Percentiles rank a stretch among this genome's conserved stretches.
These are phyloP conservation scores for Apophysomyces trapeziformis DNA, from an alignment of 371 early-diverging fungal species.

Conservation along the genomic window DNA sequence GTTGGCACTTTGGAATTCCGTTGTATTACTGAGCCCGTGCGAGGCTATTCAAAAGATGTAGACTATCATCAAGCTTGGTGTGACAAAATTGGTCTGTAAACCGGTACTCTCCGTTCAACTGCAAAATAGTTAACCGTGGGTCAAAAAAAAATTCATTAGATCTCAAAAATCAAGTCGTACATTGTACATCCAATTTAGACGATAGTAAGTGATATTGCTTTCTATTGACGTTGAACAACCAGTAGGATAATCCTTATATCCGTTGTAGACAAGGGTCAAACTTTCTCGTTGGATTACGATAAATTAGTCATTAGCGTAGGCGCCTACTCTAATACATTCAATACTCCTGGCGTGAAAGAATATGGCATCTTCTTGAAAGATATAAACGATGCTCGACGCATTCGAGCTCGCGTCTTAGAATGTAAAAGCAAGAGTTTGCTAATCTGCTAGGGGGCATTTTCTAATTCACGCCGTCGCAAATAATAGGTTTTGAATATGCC, in stretches of 20 bases:
- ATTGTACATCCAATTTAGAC: conserved; percentile 41
- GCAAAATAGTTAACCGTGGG: neutral
- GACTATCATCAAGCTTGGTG: conserved; percentile 72
- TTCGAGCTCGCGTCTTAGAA: conserved; percentile 73
- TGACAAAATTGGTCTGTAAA: conserved; percentile 49
- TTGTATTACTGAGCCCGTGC: conserved; percentile 74
- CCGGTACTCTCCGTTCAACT: neutral
- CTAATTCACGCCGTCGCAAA: neutral
- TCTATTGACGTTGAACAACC: neutral
- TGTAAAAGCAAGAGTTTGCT: conserved; percentile 37
- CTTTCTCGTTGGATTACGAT: conserved; percentile 68
- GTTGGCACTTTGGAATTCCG: conserved; percentile 88
- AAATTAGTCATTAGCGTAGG: conserved; percentile 82
- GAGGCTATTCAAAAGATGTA: conserved; percentile 60
- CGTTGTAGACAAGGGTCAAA: conserved; percentile 26
- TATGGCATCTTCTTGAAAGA: conserved; percentile 77
- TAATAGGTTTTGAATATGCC: conserved; percentile 75
- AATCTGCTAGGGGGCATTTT: neutral
- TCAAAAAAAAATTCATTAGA: conserved; percentile 11
- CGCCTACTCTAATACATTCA: conserved; percentile 83
- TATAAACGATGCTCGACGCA: conserved; percentile 72
- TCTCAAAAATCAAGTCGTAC: conserved; percentile 31
- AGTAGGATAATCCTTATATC: neutral
- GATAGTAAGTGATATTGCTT: conserved; percentile 22
- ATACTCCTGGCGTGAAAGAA: conserved; percentile 80